These are phyloP conservation scores for Barnettozyma vustinii DNA, from an alignment of 805 yeast species.

Conservation along the genomic window DNA sequence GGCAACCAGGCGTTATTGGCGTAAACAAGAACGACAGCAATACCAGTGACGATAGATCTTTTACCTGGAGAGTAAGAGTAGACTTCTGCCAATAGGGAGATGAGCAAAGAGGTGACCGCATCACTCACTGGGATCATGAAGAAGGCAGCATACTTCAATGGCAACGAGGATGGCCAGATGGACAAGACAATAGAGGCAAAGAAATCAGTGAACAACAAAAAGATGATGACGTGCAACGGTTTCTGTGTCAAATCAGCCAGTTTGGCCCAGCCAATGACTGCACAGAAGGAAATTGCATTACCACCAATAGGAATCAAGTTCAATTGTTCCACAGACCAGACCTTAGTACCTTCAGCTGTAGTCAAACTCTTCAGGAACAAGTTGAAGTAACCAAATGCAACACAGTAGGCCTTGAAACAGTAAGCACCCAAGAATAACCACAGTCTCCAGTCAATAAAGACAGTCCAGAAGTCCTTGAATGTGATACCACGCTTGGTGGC, in stretches of 20 bases:
- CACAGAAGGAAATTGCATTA: conserved; percentile 12
- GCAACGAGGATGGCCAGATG: conserved; percentile 9
- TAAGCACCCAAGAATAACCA: conserved; percentile 11
- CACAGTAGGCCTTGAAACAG: no score
- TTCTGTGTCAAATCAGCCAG: conserved; percentile 13
- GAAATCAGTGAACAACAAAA: conserved; percentile 3
- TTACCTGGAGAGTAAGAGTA: conserved; percentile 30
- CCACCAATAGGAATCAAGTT: conserved; percentile 22
- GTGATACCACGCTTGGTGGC: conserved; percentile 10
- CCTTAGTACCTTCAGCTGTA: conserved; percentile 12
- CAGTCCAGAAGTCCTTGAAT: conserved; percentile 2
- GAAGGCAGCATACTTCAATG: conserved; percentile 13
- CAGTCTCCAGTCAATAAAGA: conserved; percentile 9
- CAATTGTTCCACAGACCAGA: conserved; percentile 9
- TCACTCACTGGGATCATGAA: conserved; percentile 12
- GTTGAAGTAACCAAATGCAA: conserved; percentile 12
- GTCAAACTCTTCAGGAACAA: conserved; percentile 14
- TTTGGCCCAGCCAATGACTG: conserved; percentile 12
- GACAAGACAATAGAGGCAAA: conserved; percentile 9
- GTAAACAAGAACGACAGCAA: conserved; percentile 40
- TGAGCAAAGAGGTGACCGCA: conserved; percentile 9
- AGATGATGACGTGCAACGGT: conserved; percentile 5
- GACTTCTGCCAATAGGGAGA: conserved; percentile 12
- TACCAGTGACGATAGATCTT: conserved; percentile 35
- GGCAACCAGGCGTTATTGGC: conserved; percentile 41